phyloP scores from a whole-genome alignment of 495 filamentous ascomycete genomes.

The Talaromyces borbonicus region DNA sequence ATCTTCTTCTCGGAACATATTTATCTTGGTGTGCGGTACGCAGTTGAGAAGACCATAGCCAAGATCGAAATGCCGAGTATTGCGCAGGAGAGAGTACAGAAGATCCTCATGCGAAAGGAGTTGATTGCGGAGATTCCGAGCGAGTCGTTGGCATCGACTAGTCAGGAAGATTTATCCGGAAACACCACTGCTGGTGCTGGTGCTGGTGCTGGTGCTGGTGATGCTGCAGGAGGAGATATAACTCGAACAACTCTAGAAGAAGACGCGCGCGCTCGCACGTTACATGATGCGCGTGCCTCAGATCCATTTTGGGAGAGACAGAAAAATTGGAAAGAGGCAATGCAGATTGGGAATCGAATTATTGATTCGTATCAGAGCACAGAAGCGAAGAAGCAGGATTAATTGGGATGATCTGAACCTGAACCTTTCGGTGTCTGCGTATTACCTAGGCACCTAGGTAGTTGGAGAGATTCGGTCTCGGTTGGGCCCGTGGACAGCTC shows the following conservation, averaged over 20 bases:
- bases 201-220: constrained; percentile 3
- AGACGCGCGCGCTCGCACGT: constrained; percentile 53
- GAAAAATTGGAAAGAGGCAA: constrained; percentile 50
- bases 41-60: constrained; percentile 56
- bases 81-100: constrained; percentile 67
- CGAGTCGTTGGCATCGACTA: constrained; percentile 16
- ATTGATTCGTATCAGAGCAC: constrained; percentile 36
- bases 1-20: constrained; percentile 83
- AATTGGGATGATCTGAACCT: background rate
- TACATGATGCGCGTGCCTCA: constrained; percentile 42
- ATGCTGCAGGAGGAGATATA: constrained; percentile 20
- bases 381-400: constrained; percentile 52
- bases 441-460: too few relatives aligned
- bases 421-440: background rate
- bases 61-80: constrained; percentile 79
- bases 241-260: constrained; percentile 45
- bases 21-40: constrained; percentile 64
- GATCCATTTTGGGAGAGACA: constrained; percentile 63
- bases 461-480: too few relatives aligned
- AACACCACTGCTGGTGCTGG: constrained; percentile 9
- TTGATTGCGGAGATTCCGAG: constrained; percentile 45
- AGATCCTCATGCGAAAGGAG: constrained; percentile 63
- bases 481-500: too few relatives aligned
- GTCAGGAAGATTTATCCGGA: too few relatives aligned
- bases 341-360: constrained; percentile 44